Conservation (phyloP, 2,329 filamentous ascomycete genomes). For the Epichloe typhina region DNA sequence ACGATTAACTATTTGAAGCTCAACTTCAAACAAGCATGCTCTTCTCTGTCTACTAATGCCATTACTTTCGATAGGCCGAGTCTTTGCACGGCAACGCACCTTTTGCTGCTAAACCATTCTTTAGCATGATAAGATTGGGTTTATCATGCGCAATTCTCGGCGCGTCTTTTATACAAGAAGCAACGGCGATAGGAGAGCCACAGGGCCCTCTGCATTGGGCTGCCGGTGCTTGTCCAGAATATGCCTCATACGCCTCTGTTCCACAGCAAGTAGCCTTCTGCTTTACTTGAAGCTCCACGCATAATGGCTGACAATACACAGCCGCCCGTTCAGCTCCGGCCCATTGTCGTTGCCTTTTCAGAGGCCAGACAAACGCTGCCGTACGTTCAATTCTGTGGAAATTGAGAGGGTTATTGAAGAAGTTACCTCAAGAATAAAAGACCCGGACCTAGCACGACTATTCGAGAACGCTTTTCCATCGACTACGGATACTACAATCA, state of each 20-base stretch:
- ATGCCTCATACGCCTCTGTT: slow-evolving; percentile 24
- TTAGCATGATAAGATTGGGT: not conserved
- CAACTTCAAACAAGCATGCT: no score
- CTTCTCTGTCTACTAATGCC: no score
- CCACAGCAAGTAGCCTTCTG: slow-evolving; percentile 22
- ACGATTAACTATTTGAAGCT: no score
- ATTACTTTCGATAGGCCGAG: no score
- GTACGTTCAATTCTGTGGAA: slow-evolving; percentile 74
- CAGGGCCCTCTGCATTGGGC: slow-evolving; percentile 12
- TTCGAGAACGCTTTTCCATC: slow-evolving; percentile 96
- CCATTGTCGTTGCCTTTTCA: slow-evolving; percentile 75
- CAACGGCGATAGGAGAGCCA: not conserved
- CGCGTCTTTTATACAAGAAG: not conserved
- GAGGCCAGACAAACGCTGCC: slow-evolving; percentile 65
- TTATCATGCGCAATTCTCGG: not conserved
- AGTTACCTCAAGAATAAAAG: slow-evolving; percentile 63
- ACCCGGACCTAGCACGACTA: slow-evolving; percentile 77
- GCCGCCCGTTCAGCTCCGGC: slow-evolving; percentile 66
- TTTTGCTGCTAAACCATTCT: not conserved
- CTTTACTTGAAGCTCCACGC: not conserved
- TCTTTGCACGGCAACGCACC: not conserved
- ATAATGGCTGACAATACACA: slow-evolving; percentile 21
- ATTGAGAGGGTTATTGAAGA: slow-evolving; percentile 84
- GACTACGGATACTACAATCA: slow-evolving; percentile 69
- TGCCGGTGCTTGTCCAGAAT: slow-evolving; percentile 25